Conservation (phyloP, 495 filamentous ascomycete species). For the Ramalina intermedia region DNA sequence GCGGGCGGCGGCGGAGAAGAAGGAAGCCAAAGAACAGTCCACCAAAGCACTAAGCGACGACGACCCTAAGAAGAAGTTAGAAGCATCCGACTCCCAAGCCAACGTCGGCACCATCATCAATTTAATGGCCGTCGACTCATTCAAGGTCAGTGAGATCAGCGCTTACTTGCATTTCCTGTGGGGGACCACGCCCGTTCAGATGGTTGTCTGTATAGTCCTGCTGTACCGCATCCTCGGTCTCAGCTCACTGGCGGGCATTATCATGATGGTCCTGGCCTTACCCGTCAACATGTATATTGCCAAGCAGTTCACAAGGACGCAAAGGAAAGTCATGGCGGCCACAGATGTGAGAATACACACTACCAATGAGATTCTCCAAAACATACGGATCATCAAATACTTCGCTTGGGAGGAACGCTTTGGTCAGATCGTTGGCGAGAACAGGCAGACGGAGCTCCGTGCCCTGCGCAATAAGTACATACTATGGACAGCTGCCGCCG, state of each 20-base stretch:
- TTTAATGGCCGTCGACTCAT: conserved; percentile 96
- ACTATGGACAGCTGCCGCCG: conserved; percentile 79
- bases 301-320: conserved; percentile 64
- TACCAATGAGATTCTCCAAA: conserved; percentile 93
- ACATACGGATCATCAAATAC: conserved; percentile 98
- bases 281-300: conserved; percentile 83
- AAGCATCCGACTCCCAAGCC: conserved; percentile 52
- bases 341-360: conserved; percentile 94
- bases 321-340: conserved; percentile 82
- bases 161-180: conserved; percentile 86
- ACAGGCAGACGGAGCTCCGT: conserved; percentile 62
- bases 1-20: conserved; percentile 25
- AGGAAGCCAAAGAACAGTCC: conserved; percentile 47
- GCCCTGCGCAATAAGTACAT: conserved; percentile 72
- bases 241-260: conserved; percentile 85
- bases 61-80: conserved; percentile 25
- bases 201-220: conserved; percentile 57
- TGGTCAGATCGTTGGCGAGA: conserved; percentile 73
- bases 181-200: conserved; percentile 71
- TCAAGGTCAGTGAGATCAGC: conserved; percentile 89
- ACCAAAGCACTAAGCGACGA: conserved; percentile 19
- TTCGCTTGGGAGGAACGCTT: conserved; percentile 98
- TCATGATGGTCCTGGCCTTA: conserved; percentile 77
- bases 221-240: conserved; percentile 82
- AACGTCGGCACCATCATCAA: conserved; percentile 97